A percentile compares a stretch with the other conserved stretches of the same genome.
Conservation (phyloP, 441 rosid species). For the Croton setiger region DNA sequence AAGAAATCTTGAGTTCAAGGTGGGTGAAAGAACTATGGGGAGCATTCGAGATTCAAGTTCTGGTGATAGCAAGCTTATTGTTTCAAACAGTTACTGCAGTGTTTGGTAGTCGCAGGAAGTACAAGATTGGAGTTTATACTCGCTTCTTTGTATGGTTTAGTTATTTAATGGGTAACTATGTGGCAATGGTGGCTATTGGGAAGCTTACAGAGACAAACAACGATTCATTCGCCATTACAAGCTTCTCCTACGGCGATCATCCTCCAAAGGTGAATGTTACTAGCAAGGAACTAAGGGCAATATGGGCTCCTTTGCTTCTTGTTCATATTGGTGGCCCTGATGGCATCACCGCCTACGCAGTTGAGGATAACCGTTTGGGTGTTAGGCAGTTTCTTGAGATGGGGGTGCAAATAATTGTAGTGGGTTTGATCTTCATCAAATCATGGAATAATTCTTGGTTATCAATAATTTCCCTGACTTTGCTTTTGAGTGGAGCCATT, state of each 20-base stretch:
- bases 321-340: conserved; percentile 27
- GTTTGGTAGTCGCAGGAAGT: conserved; percentile 10
- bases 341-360: conserved; percentile 18
- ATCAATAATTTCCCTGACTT: conserved; percentile 8
- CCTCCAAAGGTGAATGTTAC: neutral
- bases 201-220: conserved; percentile 14
- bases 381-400: conserved; percentile 7
- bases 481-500: conserved; percentile 19
- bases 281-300: neutral
- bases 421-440: conserved; percentile 5
- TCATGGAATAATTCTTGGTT: conserved; percentile 19
- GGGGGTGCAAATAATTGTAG: neutral
- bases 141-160: conserved; percentile 4
- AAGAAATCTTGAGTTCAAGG: conserved; percentile 6
- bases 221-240: conserved; percentile 1
- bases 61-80: conserved; percentile 5
- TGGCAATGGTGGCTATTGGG: conserved; percentile 13
- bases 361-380: conserved; percentile 20
- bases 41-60: conserved; percentile 12
- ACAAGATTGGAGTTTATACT: neutral
- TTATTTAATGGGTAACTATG: conserved; percentile 15
- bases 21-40: conserved; percentile 6
- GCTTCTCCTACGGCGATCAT: neutral
- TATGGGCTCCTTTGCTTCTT: conserved; percentile 24
- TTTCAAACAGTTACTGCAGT: conserved; percentile 6